A percentile compares a stretch with the other conserved stretches of the same genome.
phyloP scores from a whole-genome alignment of 257 asterid genomes.

The Ilex asprella region DNA sequence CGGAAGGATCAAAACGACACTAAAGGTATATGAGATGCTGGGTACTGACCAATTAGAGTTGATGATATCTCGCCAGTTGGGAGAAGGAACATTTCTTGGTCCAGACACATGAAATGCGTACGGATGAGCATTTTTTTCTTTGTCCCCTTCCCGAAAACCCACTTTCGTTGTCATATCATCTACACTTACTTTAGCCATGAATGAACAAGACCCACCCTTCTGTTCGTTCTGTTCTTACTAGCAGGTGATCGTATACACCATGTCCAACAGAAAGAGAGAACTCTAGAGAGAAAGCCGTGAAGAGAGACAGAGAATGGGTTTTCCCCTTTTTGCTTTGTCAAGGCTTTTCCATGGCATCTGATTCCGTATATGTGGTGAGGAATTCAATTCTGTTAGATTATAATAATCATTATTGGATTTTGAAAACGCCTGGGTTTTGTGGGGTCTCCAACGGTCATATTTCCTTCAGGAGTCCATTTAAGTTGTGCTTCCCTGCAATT shows the following conservation, averaged over 20 bases:
- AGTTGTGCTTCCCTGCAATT: too few relatives aligned
- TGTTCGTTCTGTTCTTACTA: not conserved
- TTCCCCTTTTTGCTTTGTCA: not conserved
- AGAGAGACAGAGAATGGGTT: too few relatives aligned
- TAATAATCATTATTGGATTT: too few relatives aligned
- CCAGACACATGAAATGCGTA: constrained; percentile 77
- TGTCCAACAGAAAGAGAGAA: too few relatives aligned
- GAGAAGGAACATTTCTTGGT: constrained; percentile 65
- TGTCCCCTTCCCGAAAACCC: not conserved
- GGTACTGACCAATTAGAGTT: constrained; percentile 57
- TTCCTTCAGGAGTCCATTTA: too few relatives aligned
- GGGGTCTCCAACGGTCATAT: not conserved
- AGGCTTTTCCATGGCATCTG: not conserved
- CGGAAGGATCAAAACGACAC: not conserved
- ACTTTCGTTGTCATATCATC: not conserved
- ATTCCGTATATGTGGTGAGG: not conserved
- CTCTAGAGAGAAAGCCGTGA: too few relatives aligned
- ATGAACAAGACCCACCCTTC: not conserved
- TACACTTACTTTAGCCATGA: not conserved
- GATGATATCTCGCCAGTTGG: constrained; percentile 69
- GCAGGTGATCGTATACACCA: too few relatives aligned
- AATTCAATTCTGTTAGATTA: not conserved
- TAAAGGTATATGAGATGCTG: not conserved
- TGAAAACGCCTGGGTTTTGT: not conserved
- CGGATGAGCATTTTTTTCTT: constrained; percentile 31